Evolutionary conservation across 179 eudicot genomes (phyloP), one percentile per base, ranked within the genome.

Genomic region (Drosera spatulata): DNA sequence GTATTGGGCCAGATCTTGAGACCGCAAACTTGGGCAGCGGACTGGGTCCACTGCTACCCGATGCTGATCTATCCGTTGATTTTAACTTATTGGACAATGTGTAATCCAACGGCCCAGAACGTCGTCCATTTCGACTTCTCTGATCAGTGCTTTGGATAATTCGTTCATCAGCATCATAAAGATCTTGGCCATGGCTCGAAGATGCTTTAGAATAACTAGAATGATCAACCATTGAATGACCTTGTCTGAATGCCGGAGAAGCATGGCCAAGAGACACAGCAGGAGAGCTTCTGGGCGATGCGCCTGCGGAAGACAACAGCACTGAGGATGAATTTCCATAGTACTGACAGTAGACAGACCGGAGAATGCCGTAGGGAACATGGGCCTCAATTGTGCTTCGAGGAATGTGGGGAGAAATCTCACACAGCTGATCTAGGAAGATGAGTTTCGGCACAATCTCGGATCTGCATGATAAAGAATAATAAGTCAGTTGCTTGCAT

Each of bases 1-100:
- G 77, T 70, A 93, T 66, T 63, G 99, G 99, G 66, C 96, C 99
- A 7, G 99, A 93, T 67, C 99, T 86, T 14, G 99, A 93, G 53
- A 74, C 93, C 11, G 93, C 96, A 72, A 93, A 93, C 69, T 95
- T 84, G 2, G 93, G 95, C 63, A 88, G 70, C 13, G 99, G 90
- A 77, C 99, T 89, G 2, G 81, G 93, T 44, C 96, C 90, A 10
- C 82, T 82, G 79, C 86, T 84, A 50, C 78, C 80, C 3, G 99
- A 88, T 10, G 85, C 64, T 52, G 99, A 86, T 55, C 99, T 95
- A 69, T 86, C 95, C 6, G 39, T 69, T 55, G 69, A 68, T 77
- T 82, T 93, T 39, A 64, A 68, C 71, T 82, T 87, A 41, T 80
- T 80, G 69, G 72, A 84, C 7, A 82, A 61, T 42, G 75, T 75